Evolutionary conservation across 768 basidiomycete genomes (phyloP).

Genomic region (Obba rivulosa): DNA sequence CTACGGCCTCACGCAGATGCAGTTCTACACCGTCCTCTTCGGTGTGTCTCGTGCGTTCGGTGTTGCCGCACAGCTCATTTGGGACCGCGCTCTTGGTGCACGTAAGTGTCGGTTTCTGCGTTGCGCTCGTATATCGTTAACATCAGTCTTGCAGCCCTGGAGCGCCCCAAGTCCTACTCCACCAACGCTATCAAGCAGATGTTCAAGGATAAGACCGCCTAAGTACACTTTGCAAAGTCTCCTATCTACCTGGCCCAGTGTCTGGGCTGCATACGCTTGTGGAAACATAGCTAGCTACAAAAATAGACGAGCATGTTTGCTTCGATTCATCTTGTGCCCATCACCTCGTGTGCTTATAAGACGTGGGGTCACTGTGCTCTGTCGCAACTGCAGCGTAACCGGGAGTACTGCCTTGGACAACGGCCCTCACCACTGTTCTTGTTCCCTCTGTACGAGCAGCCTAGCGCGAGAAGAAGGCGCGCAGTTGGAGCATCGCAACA

Average conservation of each 20-base stretch:
- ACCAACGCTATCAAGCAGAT: constrained; percentile 75
- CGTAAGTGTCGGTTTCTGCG: constrained; percentile 43
- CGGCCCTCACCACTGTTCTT: too few species aligned
- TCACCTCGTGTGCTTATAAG: constrained; percentile 5
- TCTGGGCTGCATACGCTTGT: too few species aligned
- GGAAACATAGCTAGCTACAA: too few species aligned
- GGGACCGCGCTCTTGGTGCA: constrained; percentile 91
- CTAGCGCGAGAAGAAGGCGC: too few species aligned
- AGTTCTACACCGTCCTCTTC: constrained; percentile 96
- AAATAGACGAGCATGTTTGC: not conserved
- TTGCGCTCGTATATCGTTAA: too few species aligned
- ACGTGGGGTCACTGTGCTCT: too few species aligned
- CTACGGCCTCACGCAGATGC: constrained; percentile 86
- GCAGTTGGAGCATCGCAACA: too few species aligned
- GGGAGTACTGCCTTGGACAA: too few species aligned
- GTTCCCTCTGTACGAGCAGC: too few species aligned
- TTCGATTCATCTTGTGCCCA: not conserved
- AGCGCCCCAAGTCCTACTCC: constrained; percentile 90
- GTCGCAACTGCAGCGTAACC: too few species aligned
- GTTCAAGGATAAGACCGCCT: constrained; percentile 49
- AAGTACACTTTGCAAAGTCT: too few species aligned
- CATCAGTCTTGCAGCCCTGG: constrained; percentile 48
- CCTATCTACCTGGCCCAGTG: too few species aligned
- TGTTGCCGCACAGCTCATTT: constrained; percentile 84
- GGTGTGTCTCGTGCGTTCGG: constrained; percentile 95